Conservation (phyloP, 371 early-diverging fungal genomes). For the Nematocida ironsii region DNA sequence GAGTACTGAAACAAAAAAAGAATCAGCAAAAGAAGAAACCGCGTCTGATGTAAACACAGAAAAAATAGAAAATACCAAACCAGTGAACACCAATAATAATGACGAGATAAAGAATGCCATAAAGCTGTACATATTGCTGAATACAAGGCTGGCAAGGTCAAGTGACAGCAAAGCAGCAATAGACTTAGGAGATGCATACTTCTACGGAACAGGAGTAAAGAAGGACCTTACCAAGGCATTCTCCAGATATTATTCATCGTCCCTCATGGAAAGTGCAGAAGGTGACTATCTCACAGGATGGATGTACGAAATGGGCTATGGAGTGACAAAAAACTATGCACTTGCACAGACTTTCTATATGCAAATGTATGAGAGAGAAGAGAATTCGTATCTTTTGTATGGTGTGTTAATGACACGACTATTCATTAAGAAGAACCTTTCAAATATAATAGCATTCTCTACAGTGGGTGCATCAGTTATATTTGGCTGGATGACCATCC, state of each 20-base stretch:
- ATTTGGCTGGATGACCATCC: conserved; percentile 19
- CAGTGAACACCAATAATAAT: not conserved
- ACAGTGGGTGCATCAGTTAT: not conserved
- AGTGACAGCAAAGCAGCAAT: conserved; percentile 44
- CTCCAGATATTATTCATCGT: conserved; percentile 63
- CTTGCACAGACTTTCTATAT: conserved; percentile 47
- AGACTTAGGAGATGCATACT: conserved; percentile 68
- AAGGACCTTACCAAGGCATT: conserved; percentile 61
- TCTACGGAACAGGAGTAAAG: conserved; percentile 65
- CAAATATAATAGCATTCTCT: not conserved
- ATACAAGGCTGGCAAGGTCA: conserved; percentile 40
- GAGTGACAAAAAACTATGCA: conserved; percentile 48
- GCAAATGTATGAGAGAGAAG: conserved; percentile 39
- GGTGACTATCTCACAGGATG: conserved; percentile 62
- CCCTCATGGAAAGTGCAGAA: conserved; percentile 54
- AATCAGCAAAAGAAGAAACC: not conserved
- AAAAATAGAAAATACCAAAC: not conserved
- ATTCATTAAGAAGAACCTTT: conserved; percentile 35
- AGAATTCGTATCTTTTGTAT: conserved; percentile 59
- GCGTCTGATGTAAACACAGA: not conserved
- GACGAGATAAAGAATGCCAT: conserved; percentile 3
- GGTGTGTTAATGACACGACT: conserved; percentile 43
- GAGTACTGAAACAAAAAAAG: not conserved
- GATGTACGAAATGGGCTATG: conserved; percentile 68
- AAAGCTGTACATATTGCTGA: conserved; percentile 56